These are phyloP conservation scores for Myriosclerotinia curreyana DNA, from an alignment of 2,329 filamentous ascomycete species.

Conservation along the genomic window DNA sequence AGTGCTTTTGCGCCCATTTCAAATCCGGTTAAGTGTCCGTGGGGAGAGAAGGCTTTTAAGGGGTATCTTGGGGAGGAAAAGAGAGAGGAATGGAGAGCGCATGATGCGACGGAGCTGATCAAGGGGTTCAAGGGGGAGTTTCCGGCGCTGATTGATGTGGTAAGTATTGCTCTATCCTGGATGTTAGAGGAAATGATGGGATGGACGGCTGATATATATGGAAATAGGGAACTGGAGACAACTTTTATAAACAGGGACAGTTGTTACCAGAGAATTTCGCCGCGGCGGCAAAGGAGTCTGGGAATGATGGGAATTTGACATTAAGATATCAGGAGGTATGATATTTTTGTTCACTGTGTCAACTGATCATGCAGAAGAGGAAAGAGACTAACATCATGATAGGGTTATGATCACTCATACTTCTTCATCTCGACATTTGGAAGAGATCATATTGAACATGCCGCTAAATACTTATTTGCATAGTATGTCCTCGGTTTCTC, in stretches of 20 bases:
- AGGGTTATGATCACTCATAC: slow-evolving; percentile 96
- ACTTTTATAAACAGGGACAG: slow-evolving; percentile 94
- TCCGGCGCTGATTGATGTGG: slow-evolving; percentile 82
- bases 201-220: not conserved
- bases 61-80: slow-evolving; percentile 83
- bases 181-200: too few relatives aligned
- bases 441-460: slow-evolving; percentile 42
- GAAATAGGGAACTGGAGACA: slow-evolving; percentile 80
- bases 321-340: slow-evolving; percentile 77
- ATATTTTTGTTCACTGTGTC: not conserved
- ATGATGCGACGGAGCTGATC: slow-evolving; percentile 89
- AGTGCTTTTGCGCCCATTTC: slow-evolving; percentile 87
- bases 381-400: slow-evolving; percentile 26
- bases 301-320: slow-evolving; percentile 65
- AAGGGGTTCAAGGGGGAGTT: slow-evolving; percentile 68
- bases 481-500: slow-evolving; percentile 16
- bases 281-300: slow-evolving; percentile 71
- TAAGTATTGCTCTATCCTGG: slow-evolving; percentile 45
- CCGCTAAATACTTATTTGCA: slow-evolving; percentile 24
- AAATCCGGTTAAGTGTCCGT: slow-evolving; percentile 82
- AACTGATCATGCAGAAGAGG: not conserved
- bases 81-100: slow-evolving; percentile 74
- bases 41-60: slow-evolving; percentile 92
- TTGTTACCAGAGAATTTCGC: slow-evolving; percentile 91
- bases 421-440: slow-evolving; percentile 92